Conservation (phyloP, 768 basidiomycete genomes). For the Albatrellus ellisii region DNA sequence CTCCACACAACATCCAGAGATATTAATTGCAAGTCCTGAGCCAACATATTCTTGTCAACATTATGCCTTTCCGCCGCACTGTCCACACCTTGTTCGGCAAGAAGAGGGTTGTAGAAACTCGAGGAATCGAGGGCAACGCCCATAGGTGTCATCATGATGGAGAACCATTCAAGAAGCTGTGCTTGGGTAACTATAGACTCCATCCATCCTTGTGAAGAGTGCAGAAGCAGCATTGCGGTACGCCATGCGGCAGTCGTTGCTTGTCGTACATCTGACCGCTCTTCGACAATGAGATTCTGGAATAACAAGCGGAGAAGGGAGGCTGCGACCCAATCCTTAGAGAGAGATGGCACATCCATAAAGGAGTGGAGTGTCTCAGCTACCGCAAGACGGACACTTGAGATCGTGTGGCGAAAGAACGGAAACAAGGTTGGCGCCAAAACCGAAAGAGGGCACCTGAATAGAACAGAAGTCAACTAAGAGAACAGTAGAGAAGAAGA, state of each 20-base stretch:
- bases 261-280: slow-evolving; percentile 71
- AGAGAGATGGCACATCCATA: slow-evolving; percentile 62
- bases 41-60: slow-evolving; percentile 91
- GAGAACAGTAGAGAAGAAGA: not conserved
- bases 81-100: slow-evolving; percentile 32
- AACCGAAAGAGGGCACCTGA: slow-evolving; percentile 65
- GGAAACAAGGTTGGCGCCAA: slow-evolving; percentile 85
- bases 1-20: slow-evolving; percentile 63
- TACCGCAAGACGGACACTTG: slow-evolving; percentile 85
- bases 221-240: slow-evolving; percentile 46
- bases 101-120: slow-evolving; percentile 51
- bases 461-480: slow-evolving; percentile 3
- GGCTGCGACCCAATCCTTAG: slow-evolving; percentile 68
- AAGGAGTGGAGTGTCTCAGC: slow-evolving; percentile 82
- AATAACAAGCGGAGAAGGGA: slow-evolving; percentile 76
- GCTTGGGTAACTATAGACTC: slow-evolving; percentile 42
- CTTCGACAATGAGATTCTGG: slow-evolving; percentile 90
- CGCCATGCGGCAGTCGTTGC: slow-evolving; percentile 66
- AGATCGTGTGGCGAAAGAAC: slow-evolving; percentile 95
- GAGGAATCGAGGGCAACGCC: slow-evolving; percentile 62
- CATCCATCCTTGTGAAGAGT: slow-evolving; percentile 31
- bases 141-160: slow-evolving; percentile 79
- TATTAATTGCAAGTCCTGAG: slow-evolving; percentile 80
- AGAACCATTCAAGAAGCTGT: slow-evolving; percentile 73
- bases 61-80: slow-evolving; percentile 61